Evolutionary conservation across 164 flowering plant genomes (phyloP), one percentile per base, ranked within the genome.

Genomic region (Malania oleifera): DNA sequence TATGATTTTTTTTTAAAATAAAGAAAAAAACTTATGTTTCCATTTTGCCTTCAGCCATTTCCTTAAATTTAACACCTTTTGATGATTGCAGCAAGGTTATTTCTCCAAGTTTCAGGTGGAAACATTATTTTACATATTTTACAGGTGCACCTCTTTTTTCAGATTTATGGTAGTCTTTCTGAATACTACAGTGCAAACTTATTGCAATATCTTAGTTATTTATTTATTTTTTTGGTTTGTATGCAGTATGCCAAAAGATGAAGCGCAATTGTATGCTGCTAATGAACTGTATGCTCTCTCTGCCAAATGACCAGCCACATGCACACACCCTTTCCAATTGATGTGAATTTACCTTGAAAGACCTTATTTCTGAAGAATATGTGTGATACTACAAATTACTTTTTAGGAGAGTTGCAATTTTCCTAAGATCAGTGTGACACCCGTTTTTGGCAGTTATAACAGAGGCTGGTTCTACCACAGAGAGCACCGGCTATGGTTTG

Each of bases 401-500:
- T n/a, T n/a, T n/a, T n/a, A n/a, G n/a, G n/a, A n/a, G n/a, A n/a
- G n/a, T n/a, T n/a, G n/a, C n/a, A n/a, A n/a, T n/a, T n/a, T n/a
- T n/a, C n/a, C n/a, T n/a, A n/a, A n/a, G n/a, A n/a, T n/a, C 9
- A 6, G 46, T 43, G 12, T 43, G 43, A 18, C 7, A 10, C 46
- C 46, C 5, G 12, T 1, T 43, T 6, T 57, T 53, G 64, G 67
- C 68, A 77, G 81, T 63, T 46, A 52, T 26, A 28, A 10, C 2
- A 67, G 75, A 58, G 82, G 82, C 24, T 78, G 82, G 81, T 55
- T 64, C 67, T 74, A 72, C 61, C 76, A 74, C 64, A 74, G 48
- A 54, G 77, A 70, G 34, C 69, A 56, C 26, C 69, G 59, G 19
- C 34, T 65, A 54, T 78, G 82, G 82, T 46, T 75, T 22, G 51